Conservation (phyloP, 768 basidiomycete species). For the Myochromella boudieri region DNA sequence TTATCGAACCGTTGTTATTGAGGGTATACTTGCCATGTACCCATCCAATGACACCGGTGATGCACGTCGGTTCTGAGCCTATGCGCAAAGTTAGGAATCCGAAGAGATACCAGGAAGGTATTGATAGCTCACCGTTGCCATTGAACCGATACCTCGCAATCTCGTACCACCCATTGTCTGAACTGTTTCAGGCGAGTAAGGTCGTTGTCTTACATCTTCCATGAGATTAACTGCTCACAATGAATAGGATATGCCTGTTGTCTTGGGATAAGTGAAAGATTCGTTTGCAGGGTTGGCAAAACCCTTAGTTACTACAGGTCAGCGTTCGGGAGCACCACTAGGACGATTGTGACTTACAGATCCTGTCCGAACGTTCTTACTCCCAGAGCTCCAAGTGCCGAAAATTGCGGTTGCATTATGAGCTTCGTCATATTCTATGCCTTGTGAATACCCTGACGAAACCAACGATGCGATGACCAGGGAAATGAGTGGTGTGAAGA, state of each 20-base stretch:
- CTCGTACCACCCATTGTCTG: slow-evolving; percentile 79
- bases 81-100: slow-evolving; percentile 8
- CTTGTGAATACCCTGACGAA: slow-evolving; percentile 32
- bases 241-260: slow-evolving; percentile 84
- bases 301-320: slow-evolving; percentile 45
- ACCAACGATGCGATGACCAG: slow-evolving; percentile 39
- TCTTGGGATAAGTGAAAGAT: slow-evolving; percentile 81
- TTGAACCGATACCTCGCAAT: slow-evolving; percentile 88
- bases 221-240: slow-evolving; percentile 60
- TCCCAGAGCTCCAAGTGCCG: slow-evolving; percentile 90
- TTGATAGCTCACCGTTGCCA: slow-evolving; percentile 65
- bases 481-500: slow-evolving; percentile 36
- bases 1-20: slow-evolving; percentile 77
- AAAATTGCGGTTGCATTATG: slow-evolving; percentile 70
- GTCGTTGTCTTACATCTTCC: slow-evolving; percentile 1
- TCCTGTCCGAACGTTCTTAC: slow-evolving; percentile 75
- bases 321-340: too few species aligned
- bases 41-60: slow-evolving; percentile 87
- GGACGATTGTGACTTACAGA: slow-evolving; percentile 66
- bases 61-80: slow-evolving; percentile 87
- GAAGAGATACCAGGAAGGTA: background rate
- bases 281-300: slow-evolving; percentile 85
- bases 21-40: slow-evolving; percentile 79
- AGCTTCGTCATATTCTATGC: slow-evolving; percentile 36
- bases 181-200: slow-evolving; percentile 38